Evolutionary conservation across 352 stramenopile genomes (phyloP).

Genomic region (Phytopythium kandeliae): DNA sequence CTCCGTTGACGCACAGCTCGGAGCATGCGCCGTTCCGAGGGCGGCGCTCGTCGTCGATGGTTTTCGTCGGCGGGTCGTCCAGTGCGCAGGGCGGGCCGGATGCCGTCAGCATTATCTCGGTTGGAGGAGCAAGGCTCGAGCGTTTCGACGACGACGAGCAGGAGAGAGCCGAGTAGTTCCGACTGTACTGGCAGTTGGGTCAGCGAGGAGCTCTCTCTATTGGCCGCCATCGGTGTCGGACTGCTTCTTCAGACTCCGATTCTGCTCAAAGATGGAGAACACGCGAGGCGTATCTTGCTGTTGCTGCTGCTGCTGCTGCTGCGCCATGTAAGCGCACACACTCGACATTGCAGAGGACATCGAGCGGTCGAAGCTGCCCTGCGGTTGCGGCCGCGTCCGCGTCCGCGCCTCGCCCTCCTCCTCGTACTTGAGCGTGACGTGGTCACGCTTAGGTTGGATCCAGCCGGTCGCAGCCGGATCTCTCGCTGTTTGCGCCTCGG

Average conservation of each 20-base stretch:
- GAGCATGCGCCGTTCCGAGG: neutral
- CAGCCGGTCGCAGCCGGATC: conserved; percentile 1
- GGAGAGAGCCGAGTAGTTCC: neutral
- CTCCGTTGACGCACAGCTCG: neutral
- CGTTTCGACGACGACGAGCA: conserved; percentile 13
- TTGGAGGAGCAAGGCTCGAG: conserved; percentile 12
- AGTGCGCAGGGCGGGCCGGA: neutral
- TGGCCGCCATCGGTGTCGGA: neutral
- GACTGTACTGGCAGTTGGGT: neutral
- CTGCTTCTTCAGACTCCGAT: neutral
- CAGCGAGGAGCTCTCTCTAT: neutral
- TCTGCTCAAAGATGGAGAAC: conserved; percentile 9
- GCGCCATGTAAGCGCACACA: conserved; percentile 27
- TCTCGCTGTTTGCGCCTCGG: neutral
- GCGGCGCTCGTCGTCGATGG: neutral
- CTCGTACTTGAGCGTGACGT: conserved; percentile 43
- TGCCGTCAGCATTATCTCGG: neutral
- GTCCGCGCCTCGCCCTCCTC: neutral
- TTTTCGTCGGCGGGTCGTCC: neutral
- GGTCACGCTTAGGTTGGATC: conserved; percentile 1
- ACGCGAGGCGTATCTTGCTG: conserved; percentile 5
- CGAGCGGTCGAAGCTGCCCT: neutral
- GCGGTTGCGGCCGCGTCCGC: neutral
- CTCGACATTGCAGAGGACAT: conserved; percentile 20
- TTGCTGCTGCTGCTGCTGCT: conserved; percentile 4